Base-by-base conservation (phyloP, 441 rosid species). In the Erysimum cheiri region DNA sequence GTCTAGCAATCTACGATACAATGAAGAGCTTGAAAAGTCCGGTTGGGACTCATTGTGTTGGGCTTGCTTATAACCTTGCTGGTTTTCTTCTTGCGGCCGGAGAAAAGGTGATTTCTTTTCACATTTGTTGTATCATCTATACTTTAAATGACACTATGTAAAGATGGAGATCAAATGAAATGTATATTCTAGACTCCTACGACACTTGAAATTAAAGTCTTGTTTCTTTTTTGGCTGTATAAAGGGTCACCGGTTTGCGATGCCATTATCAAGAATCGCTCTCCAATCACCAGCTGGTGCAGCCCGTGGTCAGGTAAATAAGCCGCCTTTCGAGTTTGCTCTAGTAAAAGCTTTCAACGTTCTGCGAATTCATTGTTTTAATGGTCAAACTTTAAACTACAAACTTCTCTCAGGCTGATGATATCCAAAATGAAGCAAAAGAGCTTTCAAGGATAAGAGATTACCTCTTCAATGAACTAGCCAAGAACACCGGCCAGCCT, bases 21-120 rank as follows among this genome's bases (percentile, higher is more conserved):
- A 84, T 91, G 98, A 84, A 85, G 74, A 88, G 90, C 81, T 76
- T 93, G 86, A 84, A 87, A 80, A 87, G 90, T 79, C 91, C 93
- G 4, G 78, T 89, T 19, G 90, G 86, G 35, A 93, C 98, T 55
- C 85, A 84, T 57, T 86, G 91, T 61, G 80, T 89, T 5, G 97
- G 97, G 70, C 83, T 74, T 76, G 93, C 98, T 49, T 85, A 84
- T 81, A 85, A 91, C 80, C 82, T 93, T 48, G 91, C 92, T 10
- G 97, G 86, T 22, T 91, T 91, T 78, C 83, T 91, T 69, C 88
- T 93, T 56, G 86, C 96, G 17, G 97, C 91, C 1, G 96, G 98
- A 46, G 93, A 91, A 43, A 93, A 91, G 92, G 98, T 93, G 76
- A 52, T 44, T 2, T 11, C 1, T 58, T 44, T 17, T n/a, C 11